phyloP scores from a whole-genome alignment of 352 stramenopile species.

The Globisporangium echinulatum region DNA sequence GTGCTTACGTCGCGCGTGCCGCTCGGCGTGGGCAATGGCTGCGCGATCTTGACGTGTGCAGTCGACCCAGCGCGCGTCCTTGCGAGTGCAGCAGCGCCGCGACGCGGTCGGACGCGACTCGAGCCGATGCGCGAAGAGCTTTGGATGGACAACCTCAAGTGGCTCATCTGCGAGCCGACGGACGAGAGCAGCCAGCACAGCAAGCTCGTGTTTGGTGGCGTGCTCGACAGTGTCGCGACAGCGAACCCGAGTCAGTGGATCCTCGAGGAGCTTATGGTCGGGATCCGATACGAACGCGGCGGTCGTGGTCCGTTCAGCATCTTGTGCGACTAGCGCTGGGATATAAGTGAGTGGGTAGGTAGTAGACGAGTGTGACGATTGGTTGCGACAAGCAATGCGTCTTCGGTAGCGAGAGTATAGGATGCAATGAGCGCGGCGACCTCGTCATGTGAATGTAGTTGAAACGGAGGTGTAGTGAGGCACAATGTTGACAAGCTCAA shows the following conservation, averaged over 20 bases:
- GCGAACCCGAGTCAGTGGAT: constrained; percentile 15
- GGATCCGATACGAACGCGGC: constrained; percentile 12
- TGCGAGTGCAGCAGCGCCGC: background rate
- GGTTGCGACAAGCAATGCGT: too few species aligned
- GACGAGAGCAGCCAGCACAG: constrained; percentile 10
- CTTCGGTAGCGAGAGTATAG: too few species aligned
- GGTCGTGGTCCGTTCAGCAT: constrained; percentile 8
- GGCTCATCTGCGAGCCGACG: constrained; percentile 11
- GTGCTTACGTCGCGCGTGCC: constrained; percentile 7
- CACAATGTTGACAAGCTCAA: too few species aligned
- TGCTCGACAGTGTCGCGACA: constrained; percentile 10
- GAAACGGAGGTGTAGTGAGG: too few species aligned
- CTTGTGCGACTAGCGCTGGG: background rate
- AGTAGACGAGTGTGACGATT: too few species aligned
- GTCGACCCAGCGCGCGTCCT: constrained; percentile 10
- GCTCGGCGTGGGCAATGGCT: constrained; percentile 1
- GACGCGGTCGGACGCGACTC: background rate
- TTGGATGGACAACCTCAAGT: constrained; percentile 16
- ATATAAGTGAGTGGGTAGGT: too few species aligned
- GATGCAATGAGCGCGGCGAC: too few species aligned
- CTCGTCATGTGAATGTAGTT: too few species aligned
- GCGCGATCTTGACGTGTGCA: constrained; percentile 4
- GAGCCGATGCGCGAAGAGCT: constrained; percentile 12
- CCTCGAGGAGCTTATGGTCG: constrained; percentile 13
- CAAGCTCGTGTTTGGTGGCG: constrained; percentile 11